phyloP scores from a whole-genome alignment of 305 asterid species.

The Caryopteris hybrid region DNA sequence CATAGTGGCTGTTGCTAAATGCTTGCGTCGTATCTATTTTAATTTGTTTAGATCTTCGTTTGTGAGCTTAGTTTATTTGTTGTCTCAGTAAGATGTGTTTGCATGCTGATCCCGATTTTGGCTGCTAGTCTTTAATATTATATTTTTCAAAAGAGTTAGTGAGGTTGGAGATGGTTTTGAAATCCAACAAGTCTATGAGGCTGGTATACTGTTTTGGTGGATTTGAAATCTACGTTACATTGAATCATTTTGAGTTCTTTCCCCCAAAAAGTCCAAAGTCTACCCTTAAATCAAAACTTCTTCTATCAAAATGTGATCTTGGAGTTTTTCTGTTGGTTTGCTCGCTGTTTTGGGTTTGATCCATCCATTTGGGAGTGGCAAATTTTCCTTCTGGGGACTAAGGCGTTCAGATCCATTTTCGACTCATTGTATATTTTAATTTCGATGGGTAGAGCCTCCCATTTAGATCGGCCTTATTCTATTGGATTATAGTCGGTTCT shows the following conservation, averaged over 20 bases:
- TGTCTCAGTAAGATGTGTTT: not conserved
- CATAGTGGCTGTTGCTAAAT: not conserved
- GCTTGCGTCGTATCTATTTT: not conserved
- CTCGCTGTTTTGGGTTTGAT: no score
- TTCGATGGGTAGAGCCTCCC: not conserved
- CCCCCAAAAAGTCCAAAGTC: no score
- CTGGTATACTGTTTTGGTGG: not conserved
- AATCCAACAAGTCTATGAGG: not conserved
- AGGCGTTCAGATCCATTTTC: not conserved
- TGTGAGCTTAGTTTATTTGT: not conserved
- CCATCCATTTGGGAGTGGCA: no score
- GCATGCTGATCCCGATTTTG: not conserved
- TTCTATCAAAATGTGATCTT: no score
- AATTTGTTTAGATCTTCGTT: conserved; percentile 2
- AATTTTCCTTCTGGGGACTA: no score
- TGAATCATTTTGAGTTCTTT: not conserved
- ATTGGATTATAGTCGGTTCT: not conserved
- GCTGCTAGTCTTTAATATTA: not conserved
- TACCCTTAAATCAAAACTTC: no score
- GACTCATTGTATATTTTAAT: not conserved
- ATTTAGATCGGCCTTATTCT: not conserved
- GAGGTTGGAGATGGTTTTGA: not conserved
- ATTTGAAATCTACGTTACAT: not conserved
- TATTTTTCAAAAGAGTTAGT: not conserved
- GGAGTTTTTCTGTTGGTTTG: no score